These are phyloP conservation scores for Centella asiatica DNA, from an alignment of 129 eudicot genomes.

Conservation along the genomic window DNA sequence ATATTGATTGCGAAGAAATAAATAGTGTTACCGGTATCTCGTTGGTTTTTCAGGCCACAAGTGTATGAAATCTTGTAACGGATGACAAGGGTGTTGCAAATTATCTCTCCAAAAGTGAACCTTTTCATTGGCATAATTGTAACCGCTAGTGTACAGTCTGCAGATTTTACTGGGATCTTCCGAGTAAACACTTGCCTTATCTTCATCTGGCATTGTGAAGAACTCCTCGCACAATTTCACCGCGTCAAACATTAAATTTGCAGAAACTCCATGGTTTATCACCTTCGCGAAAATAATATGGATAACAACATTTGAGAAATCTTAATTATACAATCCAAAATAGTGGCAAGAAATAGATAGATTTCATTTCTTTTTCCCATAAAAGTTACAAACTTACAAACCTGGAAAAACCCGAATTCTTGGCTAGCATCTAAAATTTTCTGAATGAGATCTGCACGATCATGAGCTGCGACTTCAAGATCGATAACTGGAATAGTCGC, in stretches of 20 bases:
- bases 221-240: conserved; percentile 26
- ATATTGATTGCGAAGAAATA: no score
- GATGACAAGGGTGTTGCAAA: conserved; percentile 35
- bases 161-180: conserved; percentile 11
- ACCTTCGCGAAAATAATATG: conserved; percentile 11
- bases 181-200: conserved; percentile 23
- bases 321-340: not conserved
- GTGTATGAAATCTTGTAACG: conserved; percentile 22
- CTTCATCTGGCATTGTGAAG: conserved; percentile 24
- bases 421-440: conserved; percentile 27
- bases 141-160: conserved; percentile 18
- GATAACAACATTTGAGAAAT: not conserved
- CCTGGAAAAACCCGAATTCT: conserved; percentile 45
- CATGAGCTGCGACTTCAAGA: conserved; percentile 16
- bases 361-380: not conserved
- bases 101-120: conserved; percentile 38
- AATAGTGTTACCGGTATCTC: conserved; percentile 28
- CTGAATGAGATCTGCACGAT: conserved; percentile 12
- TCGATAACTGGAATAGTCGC: conserved; percentile 23
- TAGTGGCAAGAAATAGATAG: not conserved
- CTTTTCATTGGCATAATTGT: conserved; percentile 14
- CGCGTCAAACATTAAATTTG: conserved; percentile 22
- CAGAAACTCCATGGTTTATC: conserved; percentile 37
- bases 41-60: conserved; percentile 32
- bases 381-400: not conserved